These are phyloP conservation scores for Brettanomyces sp. DNA, from an alignment of 805 yeast species.

Conservation along the genomic window DNA sequence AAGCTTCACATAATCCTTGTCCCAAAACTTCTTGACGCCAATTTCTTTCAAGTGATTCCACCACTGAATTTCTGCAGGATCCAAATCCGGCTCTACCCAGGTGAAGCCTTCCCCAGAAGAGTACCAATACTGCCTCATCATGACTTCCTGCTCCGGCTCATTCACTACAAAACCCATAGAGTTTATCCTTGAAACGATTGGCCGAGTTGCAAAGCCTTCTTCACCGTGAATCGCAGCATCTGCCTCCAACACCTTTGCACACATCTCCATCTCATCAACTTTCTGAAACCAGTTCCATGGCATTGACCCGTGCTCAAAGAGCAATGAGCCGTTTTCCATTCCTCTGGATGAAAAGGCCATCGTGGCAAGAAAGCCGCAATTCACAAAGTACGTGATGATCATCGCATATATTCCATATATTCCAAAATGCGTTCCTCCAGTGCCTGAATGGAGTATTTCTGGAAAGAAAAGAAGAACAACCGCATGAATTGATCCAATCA, in stretches of 20 bases:
- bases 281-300: slow-evolving; percentile 56
- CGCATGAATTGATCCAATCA: slow-evolving; percentile 37
- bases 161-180: slow-evolving; percentile 30
- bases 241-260: slow-evolving; percentile 54
- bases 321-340: slow-evolving; percentile 40
- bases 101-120: slow-evolving; percentile 79
- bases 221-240: slow-evolving; percentile 45
- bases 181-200: slow-evolving; percentile 23
- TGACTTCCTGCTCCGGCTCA: slow-evolving; percentile 55
- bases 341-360: slow-evolving; percentile 38
- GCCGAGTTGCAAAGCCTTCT: slow-evolving; percentile 29
- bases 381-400: slow-evolving; percentile 39
- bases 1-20: slow-evolving; percentile 13
- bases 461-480: slow-evolving; percentile 30
- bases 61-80: slow-evolving; percentile 60
- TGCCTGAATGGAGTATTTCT: slow-evolving; percentile 21
- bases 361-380: slow-evolving; percentile 35
- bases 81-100: slow-evolving; percentile 88
- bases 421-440: slow-evolving; percentile 23
- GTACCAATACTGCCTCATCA: slow-evolving; percentile 79
- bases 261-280: slow-evolving; percentile 61
- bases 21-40: slow-evolving; percentile 25
- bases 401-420: slow-evolving; percentile 34
- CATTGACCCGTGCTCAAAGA: slow-evolving; percentile 59
- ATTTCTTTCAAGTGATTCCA: slow-evolving; percentile 21